Percentiles rank a stretch among this genome's conserved stretches.
These are phyloP conservation scores for Aspergillus sp. DNA, from an alignment of 2,329 filamentous ascomycete genomes.

Conservation along the genomic window DNA sequence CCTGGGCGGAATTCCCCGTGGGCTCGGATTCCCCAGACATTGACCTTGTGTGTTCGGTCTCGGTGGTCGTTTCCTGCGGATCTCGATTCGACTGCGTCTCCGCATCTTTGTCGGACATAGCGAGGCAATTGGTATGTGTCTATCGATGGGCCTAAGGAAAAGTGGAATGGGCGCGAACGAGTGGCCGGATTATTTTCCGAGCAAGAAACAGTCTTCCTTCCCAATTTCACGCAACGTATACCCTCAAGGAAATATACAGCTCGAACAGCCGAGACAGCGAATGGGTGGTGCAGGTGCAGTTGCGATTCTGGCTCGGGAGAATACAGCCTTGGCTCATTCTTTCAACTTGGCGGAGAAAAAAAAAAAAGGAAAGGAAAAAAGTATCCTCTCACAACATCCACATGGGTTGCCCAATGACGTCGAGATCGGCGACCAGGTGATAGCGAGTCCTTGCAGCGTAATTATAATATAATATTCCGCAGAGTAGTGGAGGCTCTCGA, in stretches of 20 bases:
- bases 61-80: conserved; percentile 7
- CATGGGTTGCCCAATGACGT: not conserved
- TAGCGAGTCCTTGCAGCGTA: not conserved
- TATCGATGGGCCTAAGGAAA: not conserved
- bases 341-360: not conserved
- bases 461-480: not conserved
- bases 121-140: conserved; percentile 1
- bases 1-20: conserved; percentile 1
- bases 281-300: not conserved
- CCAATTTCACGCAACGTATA: not conserved
- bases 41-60: conserved; percentile 5
- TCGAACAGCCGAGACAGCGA: not conserved
- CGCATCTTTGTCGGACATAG: conserved; percentile 18
- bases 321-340: not conserved
- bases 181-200: not conserved
- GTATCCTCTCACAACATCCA: not conserved
- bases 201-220: not conserved
- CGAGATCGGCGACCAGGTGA: not conserved
- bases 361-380: not conserved
- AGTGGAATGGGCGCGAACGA: not conserved
- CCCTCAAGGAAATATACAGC: not conserved
- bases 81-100: conserved; percentile 11
- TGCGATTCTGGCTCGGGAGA: not conserved
- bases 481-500: not conserved
- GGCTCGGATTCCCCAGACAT: not conserved